Conservation (phyloP, 2,329 filamentous ascomycete species). For the Aureobasidium sp. region DNA sequence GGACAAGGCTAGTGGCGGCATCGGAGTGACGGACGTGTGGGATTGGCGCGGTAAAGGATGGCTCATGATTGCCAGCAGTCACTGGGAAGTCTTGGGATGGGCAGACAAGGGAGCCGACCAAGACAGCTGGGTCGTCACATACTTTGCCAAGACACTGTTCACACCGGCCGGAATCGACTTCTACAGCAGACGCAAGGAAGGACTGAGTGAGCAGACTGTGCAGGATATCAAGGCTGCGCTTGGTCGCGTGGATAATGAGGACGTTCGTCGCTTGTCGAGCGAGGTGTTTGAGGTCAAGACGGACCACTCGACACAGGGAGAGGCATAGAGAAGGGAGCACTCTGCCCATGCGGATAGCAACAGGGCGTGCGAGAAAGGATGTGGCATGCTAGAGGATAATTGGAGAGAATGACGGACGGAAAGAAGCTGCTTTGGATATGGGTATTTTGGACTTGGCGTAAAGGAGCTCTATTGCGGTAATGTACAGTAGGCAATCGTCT, state of each 20-base stretch:
- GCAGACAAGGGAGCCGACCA: conserved; percentile 42
- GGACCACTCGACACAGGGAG: conserved; percentile 16
- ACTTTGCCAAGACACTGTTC: conserved; percentile 75
- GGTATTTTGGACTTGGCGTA: conserved; percentile 8
- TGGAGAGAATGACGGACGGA: not conserved
- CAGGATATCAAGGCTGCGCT: conserved; percentile 48
- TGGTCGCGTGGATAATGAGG: conserved; percentile 39
- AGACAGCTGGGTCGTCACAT: conserved; percentile 63
- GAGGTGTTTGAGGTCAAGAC: conserved; percentile 40
- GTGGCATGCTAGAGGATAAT: not conserved
- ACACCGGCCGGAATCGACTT: conserved; percentile 75
- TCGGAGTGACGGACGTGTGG: conserved; percentile 41
- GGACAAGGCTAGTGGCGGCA: conserved; percentile 42
- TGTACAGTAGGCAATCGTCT: conserved; percentile 8
- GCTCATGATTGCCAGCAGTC: conserved; percentile 61
- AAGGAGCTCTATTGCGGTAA: conserved; percentile 6
- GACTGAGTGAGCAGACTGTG: conserved; percentile 50
- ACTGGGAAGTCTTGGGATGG: conserved; percentile 77
- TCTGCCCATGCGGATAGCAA: not conserved
- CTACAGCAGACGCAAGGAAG: conserved; percentile 56
- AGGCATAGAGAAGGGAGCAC: not conserved
- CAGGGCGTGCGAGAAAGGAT: not conserved
- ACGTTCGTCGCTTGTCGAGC: conserved; percentile 45
- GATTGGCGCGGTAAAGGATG: conserved; percentile 72
- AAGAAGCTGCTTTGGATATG: not conserved